Evolutionary conservation across 176 grass and related monocot genomes (phyloP).

Genomic region (Oryza meyeriana): DNA sequence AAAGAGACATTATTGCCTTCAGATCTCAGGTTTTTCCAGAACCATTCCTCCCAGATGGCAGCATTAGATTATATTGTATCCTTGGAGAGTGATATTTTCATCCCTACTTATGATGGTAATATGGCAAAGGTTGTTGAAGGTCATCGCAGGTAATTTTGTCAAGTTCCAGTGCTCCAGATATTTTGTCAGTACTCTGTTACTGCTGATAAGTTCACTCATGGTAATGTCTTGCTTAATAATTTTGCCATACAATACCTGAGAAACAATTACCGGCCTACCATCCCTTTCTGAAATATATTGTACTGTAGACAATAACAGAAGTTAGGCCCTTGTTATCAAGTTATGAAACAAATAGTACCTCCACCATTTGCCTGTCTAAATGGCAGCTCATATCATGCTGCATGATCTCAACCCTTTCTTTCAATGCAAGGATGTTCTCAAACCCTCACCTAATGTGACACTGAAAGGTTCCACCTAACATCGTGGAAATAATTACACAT

Average conservation of each 20-base stretch:
- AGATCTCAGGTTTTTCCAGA: constrained; percentile 73
- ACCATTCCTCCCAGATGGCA: constrained; percentile 98
- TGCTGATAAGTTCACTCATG: background rate
- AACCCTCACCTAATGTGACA: background rate
- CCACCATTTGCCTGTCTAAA: background rate
- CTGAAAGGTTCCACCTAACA: background rate
- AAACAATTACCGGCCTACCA: background rate
- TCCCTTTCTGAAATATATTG: background rate
- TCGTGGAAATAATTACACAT: background rate
- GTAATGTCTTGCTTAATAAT: background rate
- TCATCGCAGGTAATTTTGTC: constrained; percentile 73
- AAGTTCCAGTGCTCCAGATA: background rate
- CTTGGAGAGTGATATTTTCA: constrained; percentile 81
- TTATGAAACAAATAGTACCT: background rate
- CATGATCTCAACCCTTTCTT: background rate
- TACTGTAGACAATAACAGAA: background rate
- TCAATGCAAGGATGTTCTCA: background rate
- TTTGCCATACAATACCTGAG: background rate
- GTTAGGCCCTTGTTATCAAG: background rate
- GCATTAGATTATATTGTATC: constrained; percentile 97
- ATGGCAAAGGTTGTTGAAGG: constrained; percentile 96
- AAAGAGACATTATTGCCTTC: constrained; percentile 78
- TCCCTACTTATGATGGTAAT: constrained; percentile 92
- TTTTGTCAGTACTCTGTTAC: background rate
- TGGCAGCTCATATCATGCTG: background rate